These are phyloP conservation scores for Heliamphora exappendiculata DNA, from an alignment of 148 eudicot species.

Conservation along the genomic window DNA sequence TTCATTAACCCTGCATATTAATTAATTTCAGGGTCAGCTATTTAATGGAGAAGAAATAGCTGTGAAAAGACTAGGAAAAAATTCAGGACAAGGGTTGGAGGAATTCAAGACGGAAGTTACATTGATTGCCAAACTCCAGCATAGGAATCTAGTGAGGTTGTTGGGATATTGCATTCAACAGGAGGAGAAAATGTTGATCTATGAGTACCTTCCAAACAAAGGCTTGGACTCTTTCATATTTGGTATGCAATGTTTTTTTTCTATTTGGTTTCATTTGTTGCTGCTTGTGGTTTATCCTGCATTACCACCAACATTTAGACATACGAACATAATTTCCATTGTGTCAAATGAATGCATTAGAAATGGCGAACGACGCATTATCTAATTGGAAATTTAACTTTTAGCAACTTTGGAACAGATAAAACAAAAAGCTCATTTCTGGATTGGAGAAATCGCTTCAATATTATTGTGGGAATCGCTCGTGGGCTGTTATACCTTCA, in stretches of 20 bases:
- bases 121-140: constrained; percentile 50
- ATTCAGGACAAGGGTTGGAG: constrained; percentile 44
- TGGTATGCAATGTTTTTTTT: constrained; percentile 21
- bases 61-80: constrained; percentile 43
- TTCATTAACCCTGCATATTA: not conserved
- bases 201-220: constrained; percentile 51
- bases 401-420: constrained; percentile 22
- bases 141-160: too few relatives aligned
- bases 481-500: too few relatives aligned
- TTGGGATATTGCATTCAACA: constrained; percentile 43
- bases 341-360: not conserved
- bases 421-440: constrained; percentile 23
- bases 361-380: not conserved
- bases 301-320: too few relatives aligned
- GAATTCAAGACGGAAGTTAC: constrained; percentile 59
- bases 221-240: constrained; percentile 52
- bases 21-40: constrained; percentile 17
- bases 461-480: too few relatives aligned
- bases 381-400: not conserved
- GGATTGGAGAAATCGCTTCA: constrained; percentile 46
- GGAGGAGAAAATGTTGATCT: constrained; percentile 49
- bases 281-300: too few relatives aligned
- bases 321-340: not conserved
- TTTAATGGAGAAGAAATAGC: constrained; percentile 42
- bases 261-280: too few relatives aligned